These are phyloP conservation scores for Dispira simplex DNA, from an alignment of 192 early-diverging fungal species.

Conservation along the genomic window DNA sequence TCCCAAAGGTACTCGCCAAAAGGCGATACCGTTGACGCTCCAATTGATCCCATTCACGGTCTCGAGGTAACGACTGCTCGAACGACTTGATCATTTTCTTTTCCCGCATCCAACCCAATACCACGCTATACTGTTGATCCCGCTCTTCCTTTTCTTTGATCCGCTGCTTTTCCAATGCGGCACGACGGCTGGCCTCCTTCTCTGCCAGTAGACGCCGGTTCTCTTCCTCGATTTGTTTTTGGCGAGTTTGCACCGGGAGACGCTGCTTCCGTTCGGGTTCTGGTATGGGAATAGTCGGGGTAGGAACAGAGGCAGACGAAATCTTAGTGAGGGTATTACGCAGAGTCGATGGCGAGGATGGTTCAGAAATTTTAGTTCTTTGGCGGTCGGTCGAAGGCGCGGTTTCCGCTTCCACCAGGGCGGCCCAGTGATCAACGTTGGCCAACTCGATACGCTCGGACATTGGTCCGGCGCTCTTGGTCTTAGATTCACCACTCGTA, in stretches of 20 bases:
- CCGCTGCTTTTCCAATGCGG: not conserved
- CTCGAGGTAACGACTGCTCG: not conserved
- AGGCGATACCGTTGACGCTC: slow-evolving; percentile 4
- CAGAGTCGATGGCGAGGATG: too few species aligned
- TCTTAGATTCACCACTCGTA: too few species aligned
- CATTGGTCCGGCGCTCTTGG: too few species aligned
- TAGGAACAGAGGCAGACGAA: too few species aligned
- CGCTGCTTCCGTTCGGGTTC: not conserved
- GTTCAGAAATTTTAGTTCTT: too few species aligned
- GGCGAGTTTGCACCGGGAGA: slow-evolving; percentile 3
- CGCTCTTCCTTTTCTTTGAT: not conserved
- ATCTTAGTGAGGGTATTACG: too few species aligned
- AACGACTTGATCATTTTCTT: not conserved
- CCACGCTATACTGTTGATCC: not conserved
- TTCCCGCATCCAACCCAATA: slow-evolving; percentile 1
- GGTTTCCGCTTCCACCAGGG: not conserved
- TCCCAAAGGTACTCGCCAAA: not conserved
- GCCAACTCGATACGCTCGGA: not conserved
- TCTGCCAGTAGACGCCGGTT: not conserved
- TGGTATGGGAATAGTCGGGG: not conserved
- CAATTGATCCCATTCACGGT: not conserved
- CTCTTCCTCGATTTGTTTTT: slow-evolving; percentile 8
- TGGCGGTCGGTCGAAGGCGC: too few species aligned
- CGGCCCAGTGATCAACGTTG: slow-evolving; percentile 11
- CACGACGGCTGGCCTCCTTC: not conserved